These are phyloP conservation scores for Puccinia horiana DNA, from an alignment of 1,284 basidiomycete genomes.

Conservation along the genomic window DNA sequence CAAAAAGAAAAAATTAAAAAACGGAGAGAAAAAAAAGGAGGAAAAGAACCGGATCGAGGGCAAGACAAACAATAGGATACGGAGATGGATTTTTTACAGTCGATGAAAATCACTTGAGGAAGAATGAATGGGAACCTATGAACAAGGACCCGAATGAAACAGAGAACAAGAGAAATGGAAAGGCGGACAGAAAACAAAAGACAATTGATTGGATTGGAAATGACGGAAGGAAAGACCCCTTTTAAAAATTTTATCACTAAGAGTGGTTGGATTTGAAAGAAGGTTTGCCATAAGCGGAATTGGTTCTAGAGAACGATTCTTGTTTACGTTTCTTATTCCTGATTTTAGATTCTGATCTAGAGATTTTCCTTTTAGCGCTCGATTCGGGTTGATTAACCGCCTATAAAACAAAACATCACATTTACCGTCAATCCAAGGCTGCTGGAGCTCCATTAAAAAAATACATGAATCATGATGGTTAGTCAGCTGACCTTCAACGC, in stretches of 20 bases:
- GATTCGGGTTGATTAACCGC: conserved; percentile 72
- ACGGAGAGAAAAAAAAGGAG: not conserved
- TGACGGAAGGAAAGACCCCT: not conserved
- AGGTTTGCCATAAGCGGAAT: conserved; percentile 38
- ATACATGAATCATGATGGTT: not conserved
- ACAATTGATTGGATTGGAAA: not conserved
- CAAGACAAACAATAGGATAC: not conserved
- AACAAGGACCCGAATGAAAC: not conserved
- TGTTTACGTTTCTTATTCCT: conserved; percentile 77
- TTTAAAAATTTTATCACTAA: not conserved
- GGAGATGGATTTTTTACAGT: not conserved
- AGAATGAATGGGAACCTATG: not conserved
- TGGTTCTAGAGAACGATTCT: conserved; percentile 31
- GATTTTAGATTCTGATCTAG: conserved; percentile 71
- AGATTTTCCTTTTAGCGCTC: conserved; percentile 73
- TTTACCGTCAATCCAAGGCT: not conserved
- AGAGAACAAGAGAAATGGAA: not conserved
- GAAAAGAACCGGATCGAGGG: not conserved
- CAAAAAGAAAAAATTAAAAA: not conserved
- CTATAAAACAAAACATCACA: conserved; percentile 57
- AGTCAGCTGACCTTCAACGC: conserved; percentile 64
- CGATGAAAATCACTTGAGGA: not conserved
- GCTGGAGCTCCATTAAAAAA: not conserved
- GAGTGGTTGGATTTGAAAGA: conserved; percentile 18
- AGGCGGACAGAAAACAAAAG: not conserved